Evolutionary conservation across 805 yeast genomes (phyloP).

Genomic region (Pichia scutulata): DNA sequence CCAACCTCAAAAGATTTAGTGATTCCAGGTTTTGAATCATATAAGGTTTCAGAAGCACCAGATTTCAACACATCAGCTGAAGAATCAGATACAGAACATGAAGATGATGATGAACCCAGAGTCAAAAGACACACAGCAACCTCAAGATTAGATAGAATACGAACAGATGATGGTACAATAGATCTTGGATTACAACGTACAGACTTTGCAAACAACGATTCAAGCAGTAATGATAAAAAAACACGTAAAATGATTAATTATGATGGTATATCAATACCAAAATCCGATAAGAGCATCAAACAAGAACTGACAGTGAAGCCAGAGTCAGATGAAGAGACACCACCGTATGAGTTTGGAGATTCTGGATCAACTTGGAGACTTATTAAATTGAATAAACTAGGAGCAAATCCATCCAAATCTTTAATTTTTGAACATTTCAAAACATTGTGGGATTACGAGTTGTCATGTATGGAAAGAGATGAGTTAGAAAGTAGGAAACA

Average conservation of each 20-base stretch:
- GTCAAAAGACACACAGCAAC: too few species aligned
- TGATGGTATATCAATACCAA: background rate
- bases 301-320: background rate
- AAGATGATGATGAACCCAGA: background rate
- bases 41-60: slow-evolving; percentile 18
- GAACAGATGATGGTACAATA: slow-evolving; percentile 8
- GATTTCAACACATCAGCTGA: slow-evolving; percentile 20
- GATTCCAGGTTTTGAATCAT: slow-evolving; percentile 12
- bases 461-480: slow-evolving; percentile 28
- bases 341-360: slow-evolving; percentile 31
- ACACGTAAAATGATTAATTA: slow-evolving; percentile 3
- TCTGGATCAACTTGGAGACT: slow-evolving; percentile 32
- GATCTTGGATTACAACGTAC: slow-evolving; percentile 6
- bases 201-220: background rate
- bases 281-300: background rate
- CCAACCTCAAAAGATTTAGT: background rate
- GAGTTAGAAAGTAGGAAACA: slow-evolving; percentile 21
- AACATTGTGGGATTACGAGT: slow-evolving; percentile 17
- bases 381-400: slow-evolving; percentile 27
- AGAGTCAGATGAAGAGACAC: background rate
- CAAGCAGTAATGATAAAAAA: background rate
- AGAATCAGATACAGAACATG: slow-evolving; percentile 6
- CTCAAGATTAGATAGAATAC: slow-evolving; percentile 2
- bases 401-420: background rate
- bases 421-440: slow-evolving; percentile 8